Evolutionary conservation across 1,284 basidiomycete genomes (phyloP).

Genomic region (Rhodotorula sp.): DNA sequence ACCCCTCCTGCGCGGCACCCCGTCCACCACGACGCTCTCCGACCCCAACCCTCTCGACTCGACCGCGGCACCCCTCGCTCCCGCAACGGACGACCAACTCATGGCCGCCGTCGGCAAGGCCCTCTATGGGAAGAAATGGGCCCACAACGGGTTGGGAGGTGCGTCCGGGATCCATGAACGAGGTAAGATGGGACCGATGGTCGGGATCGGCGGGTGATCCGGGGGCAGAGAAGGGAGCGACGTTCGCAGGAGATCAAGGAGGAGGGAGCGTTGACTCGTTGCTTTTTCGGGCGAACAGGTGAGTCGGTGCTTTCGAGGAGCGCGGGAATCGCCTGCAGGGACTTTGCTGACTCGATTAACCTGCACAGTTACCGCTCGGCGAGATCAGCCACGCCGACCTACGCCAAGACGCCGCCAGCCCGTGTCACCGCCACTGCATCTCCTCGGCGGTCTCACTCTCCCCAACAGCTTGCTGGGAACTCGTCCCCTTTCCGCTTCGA

Average conservation of each 20-base stretch:
- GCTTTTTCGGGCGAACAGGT: constrained; percentile 10
- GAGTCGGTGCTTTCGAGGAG: neutral
- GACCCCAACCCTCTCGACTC: neutral
- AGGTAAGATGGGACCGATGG: constrained; percentile 77
- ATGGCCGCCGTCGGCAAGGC: constrained; percentile 64
- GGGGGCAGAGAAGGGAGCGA: neutral
- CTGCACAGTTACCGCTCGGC: too few species aligned
- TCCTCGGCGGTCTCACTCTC: neutral
- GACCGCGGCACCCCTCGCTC: constrained; percentile 53
- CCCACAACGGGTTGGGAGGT: constrained; percentile 77
- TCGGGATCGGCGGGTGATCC: constrained; percentile 67
- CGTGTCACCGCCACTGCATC: neutral
- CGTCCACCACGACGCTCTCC: neutral
- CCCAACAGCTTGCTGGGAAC: neutral
- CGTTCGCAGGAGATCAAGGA: neutral
- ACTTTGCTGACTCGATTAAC: too few species aligned
- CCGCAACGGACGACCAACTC: constrained; percentile 59
- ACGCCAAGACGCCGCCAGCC: neutral
- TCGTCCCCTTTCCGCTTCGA: neutral
- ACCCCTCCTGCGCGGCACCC: constrained; percentile 61
- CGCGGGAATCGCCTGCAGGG: neutral
- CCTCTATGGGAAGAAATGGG: constrained; percentile 72
- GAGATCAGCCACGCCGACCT: neutral
- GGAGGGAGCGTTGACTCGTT: neutral
- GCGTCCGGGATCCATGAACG: constrained; percentile 58